Percentiles rank a stretch among this genome's conserved stretches.
Conservation (phyloP, 208 protist genomes). For the Leishmania gerbilli region DNA sequence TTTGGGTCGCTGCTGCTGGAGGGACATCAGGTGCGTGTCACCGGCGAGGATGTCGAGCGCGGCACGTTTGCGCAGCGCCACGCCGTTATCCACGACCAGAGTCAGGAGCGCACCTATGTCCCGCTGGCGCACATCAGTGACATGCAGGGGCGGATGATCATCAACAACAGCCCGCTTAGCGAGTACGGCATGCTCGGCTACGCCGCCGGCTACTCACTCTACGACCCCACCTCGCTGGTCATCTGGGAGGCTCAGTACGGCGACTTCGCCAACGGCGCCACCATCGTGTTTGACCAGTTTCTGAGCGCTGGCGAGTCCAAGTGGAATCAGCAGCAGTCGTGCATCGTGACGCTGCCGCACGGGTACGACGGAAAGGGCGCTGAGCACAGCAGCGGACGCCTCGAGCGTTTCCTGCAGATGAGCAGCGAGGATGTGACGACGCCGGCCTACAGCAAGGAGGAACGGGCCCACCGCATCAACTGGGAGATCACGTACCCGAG, state of each 20-base stretch:
- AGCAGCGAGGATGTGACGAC: conserved; percentile 90
- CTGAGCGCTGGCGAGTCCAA: conserved; percentile 95
- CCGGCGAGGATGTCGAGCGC: conserved; percentile 96
- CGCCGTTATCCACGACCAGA: conserved; percentile 95
- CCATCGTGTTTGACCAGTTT: conserved; percentile 99
- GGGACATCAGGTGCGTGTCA: conserved; percentile 94
- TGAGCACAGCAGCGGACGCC: conserved; percentile 97
- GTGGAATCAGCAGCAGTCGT: conserved; percentile 96
- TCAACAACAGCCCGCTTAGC: conserved; percentile 95
- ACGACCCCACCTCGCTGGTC: conserved; percentile 95
- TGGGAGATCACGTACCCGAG: conserved; percentile 93
- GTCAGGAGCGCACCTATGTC: conserved; percentile 66
- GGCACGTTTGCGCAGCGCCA: conserved; percentile 98
- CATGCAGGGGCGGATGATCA: conserved; percentile 80
- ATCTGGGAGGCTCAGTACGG: conserved; percentile 99
- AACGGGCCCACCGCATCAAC: conserved; percentile 85
- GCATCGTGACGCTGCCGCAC: conserved; percentile 98
- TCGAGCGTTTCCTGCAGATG: conserved; percentile 98
- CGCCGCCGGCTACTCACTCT: conserved; percentile 95
- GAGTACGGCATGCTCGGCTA: conserved; percentile 98
- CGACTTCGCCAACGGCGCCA: conserved; percentile 98
- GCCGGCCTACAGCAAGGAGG: conserved; percentile 60
- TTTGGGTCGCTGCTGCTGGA: conserved; percentile 95
- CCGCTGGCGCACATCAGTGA: conserved; percentile 79
- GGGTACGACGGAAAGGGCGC: conserved; percentile 97